Conservation (phyloP, 2,329 filamentous ascomycete genomes). For the Dichotomopilus funicola region DNA sequence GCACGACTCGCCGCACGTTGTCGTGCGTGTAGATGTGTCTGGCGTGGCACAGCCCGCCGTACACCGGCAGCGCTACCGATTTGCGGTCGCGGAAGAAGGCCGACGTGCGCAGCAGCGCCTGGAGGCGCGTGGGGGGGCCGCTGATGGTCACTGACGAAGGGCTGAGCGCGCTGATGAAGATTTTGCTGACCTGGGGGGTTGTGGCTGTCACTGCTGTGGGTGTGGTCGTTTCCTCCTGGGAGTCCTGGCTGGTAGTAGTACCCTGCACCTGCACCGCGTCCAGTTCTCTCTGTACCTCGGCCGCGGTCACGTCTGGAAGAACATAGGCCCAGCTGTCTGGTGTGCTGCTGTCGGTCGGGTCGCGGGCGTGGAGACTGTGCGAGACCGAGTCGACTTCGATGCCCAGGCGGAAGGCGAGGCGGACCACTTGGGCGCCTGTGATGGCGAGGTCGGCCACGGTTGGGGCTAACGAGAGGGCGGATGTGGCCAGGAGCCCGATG, state of each 20-base stretch:
- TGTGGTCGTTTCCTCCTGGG: neutral
- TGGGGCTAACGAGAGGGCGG: constrained; percentile 25
- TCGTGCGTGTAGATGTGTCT: constrained; percentile 31
- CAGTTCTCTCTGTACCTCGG: neutral
- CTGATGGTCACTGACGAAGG: constrained; percentile 32
- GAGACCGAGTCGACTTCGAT: constrained; percentile 38
- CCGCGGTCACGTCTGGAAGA: neutral
- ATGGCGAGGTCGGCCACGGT: constrained; percentile 33
- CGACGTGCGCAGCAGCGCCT: constrained; percentile 25
- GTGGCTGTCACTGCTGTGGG: neutral
- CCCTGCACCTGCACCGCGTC: neutral
- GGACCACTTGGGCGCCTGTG: constrained; percentile 36
- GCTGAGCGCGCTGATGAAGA: constrained; percentile 36
- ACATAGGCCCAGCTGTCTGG: constrained; percentile 27
- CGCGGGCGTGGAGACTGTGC: constrained; percentile 34
- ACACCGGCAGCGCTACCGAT: constrained; percentile 31
- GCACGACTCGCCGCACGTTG: neutral
- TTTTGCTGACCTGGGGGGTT: constrained; percentile 27
- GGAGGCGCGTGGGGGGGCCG: constrained; percentile 31
- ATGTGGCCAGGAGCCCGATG: neutral
- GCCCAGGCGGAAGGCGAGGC: constrained; percentile 41
- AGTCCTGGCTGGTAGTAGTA: too few species aligned
- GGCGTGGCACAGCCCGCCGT: constrained; percentile 36
- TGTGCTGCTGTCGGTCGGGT: constrained; percentile 6
- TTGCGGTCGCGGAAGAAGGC: constrained; percentile 29